Conservation (phyloP, 1,284 basidiomycete species). For the Papiliotrema nemorosa region DNA sequence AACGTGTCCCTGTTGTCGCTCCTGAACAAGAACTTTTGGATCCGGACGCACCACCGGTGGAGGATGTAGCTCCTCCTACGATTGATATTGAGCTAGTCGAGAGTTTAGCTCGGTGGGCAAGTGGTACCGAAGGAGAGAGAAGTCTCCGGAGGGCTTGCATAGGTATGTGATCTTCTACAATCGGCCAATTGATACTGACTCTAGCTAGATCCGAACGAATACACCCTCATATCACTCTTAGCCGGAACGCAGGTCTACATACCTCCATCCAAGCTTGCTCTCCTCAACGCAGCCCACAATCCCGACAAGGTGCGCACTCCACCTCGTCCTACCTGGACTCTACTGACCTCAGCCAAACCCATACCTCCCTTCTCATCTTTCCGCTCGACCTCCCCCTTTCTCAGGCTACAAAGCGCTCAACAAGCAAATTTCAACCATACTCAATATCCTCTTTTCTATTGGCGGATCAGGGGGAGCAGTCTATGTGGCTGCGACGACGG, state of each 20-base stretch:
- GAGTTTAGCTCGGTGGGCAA: slow-evolving; percentile 14
- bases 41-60: neutral
- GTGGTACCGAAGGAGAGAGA: neutral
- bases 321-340: neutral
- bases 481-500: slow-evolving; percentile 30
- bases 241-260: slow-evolving; percentile 40
- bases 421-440: slow-evolving; percentile 28
- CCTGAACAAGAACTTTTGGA: neutral
- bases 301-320: slow-evolving; percentile 19
- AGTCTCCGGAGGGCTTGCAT: slow-evolving; percentile 8
- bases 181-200: neutral
- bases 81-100: slow-evolving; percentile 21
- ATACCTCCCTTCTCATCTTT: slow-evolving; percentile 38
- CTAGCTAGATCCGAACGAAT: slow-evolving; percentile 25
- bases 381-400: slow-evolving; percentile 21
- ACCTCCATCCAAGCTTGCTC: slow-evolving; percentile 24
- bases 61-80: slow-evolving; percentile 2
- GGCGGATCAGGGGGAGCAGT: slow-evolving; percentile 36
- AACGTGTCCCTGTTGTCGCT: neutral
- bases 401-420: slow-evolving; percentile 30
- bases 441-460: slow-evolving; percentile 44
- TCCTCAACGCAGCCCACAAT: slow-evolving; percentile 16
- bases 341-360: slow-evolving; percentile 30
- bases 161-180: slow-evolving; percentile 8
- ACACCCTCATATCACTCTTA: slow-evolving; percentile 31